Evolutionary conservation across 192 early-diverging fungal genomes (phyloP).

Genomic region (Podila clonocystis): DNA sequence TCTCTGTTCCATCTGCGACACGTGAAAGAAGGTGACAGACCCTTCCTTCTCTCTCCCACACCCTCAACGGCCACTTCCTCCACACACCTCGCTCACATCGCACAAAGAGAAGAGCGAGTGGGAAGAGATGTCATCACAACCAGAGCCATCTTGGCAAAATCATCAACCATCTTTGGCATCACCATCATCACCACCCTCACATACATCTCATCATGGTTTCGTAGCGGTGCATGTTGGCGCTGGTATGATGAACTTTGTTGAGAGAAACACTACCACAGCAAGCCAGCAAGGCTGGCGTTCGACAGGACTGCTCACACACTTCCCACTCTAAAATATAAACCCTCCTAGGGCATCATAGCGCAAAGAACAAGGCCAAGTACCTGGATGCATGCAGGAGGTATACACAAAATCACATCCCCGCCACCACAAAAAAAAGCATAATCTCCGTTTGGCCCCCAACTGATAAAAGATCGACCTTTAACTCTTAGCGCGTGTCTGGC

Average conservation of each 20-base stretch:
- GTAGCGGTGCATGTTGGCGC: conserved; percentile 65
- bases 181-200: background rate
- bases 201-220: conserved; percentile 28
- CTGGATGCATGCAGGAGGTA: conserved; percentile 48
- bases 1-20: background rate
- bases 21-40: background rate
- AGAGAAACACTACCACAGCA: too few relatives aligned
- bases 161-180: background rate
- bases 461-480: background rate
- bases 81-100: background rate
- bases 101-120: too few relatives aligned
- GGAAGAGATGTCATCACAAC: too few relatives aligned
- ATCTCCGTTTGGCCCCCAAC: background rate
- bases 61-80: too few relatives aligned
- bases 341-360: conserved; percentile 31
- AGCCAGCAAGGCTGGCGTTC: too few relatives aligned
- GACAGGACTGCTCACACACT: background rate
- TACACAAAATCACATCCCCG: background rate
- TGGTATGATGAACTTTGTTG: conserved; percentile 24
- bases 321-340: background rate
- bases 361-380: conserved; percentile 42
- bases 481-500: conserved; percentile 48
- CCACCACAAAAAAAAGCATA: background rate
- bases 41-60: background rate
- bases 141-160: too few relatives aligned